Percentiles rank a stretch among this genome's conserved stretches.
Evolutionary conservation across 2,329 filamentous ascomycete species (phyloP).

Genomic region (Xylaria sp.): DNA sequence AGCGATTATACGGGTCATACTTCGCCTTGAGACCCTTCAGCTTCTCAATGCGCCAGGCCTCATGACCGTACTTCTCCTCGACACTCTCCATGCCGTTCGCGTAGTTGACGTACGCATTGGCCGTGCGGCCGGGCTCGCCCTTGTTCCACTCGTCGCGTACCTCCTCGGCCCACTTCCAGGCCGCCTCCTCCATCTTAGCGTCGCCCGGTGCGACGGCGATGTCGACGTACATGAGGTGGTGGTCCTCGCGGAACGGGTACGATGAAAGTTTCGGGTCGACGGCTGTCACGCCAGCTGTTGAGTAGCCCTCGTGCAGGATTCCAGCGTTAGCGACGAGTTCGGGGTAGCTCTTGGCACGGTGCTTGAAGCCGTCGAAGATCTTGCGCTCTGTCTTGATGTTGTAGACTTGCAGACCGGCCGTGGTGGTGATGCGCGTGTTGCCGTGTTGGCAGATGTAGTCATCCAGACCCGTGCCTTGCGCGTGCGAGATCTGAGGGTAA

Average conservation of each 20-base stretch:
- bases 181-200: not conserved
- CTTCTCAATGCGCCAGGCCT: slow-evolving; percentile 30
- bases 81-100: slow-evolving; percentile 21
- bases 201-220: not conserved
- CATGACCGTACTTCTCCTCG: slow-evolving; percentile 23
- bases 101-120: slow-evolving; percentile 25
- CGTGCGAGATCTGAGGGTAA: slow-evolving; percentile 18
- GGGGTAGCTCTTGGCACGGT: slow-evolving; percentile 10
- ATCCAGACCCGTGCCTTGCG: not conserved
- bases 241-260: slow-evolving; percentile 21
- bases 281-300: slow-evolving; percentile 16
- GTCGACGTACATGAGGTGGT: slow-evolving; percentile 16
- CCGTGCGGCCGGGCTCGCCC: slow-evolving; percentile 15
- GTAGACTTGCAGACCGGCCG: slow-evolving; percentile 12
- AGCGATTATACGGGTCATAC: not conserved
- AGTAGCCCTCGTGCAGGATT: slow-evolving; percentile 27
- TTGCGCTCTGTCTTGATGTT: slow-evolving; percentile 24
- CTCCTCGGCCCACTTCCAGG: slow-evolving; percentile 12
- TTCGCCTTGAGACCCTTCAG: slow-evolving; percentile 22
- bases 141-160: slow-evolving; percentile 17
- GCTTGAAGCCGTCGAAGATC: slow-evolving; percentile 21
- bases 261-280: slow-evolving; percentile 14
- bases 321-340: slow-evolving; percentile 3
- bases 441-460: not conserved
- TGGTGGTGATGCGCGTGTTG: not conserved